Evolutionary conservation across 345 rosid species (phyloP), one percentile per base, ranked within the genome.

Genomic region (Gossypium sturtianum): DNA sequence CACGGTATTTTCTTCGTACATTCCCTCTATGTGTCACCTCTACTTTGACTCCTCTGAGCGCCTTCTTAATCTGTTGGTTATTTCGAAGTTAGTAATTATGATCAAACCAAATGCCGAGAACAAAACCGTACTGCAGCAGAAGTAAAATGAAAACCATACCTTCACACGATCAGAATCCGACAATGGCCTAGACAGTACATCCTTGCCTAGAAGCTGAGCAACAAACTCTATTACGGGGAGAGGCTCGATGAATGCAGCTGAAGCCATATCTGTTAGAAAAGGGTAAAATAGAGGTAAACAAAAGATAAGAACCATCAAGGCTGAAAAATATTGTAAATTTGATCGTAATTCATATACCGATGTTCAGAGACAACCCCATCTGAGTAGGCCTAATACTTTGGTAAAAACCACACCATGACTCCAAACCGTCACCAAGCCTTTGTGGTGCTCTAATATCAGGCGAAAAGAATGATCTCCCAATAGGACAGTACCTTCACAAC

Each of bases 341-440:
- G 41, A 57, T 29, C 16, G 8, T 7, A 70, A 62, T 61, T 75
- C 16, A 72, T 2, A 72, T 90, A 96, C 99, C 99, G 12, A 96
- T 93, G 82, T 91, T 96, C 38, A 96, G 77, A 51, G 98, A 93
- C 81, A 96, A 80, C 75, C 99, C 99, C 99, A 96, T 96, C 62
- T 96, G 99, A 0, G 99, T 95, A n/a, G 99, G 98, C 80, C 99
- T 88, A 69, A 96, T 93, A 76, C 99, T 96, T 77, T 96, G 99
- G 73, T 93, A 96, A 80, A 93, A 96, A 41, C 99, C 99, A 70
- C 97, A 91, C 99, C 99, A 96, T 22, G 97, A 90, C 87, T 96
- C 97, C 82, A 96, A 87, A 70, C 99, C 99, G 27, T 96, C 99
- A 61, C 99, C 97, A 8, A 96, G 93, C 43, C 90, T 76, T 66